These are phyloP conservation scores for Guyanaporus albipodus DNA, from an alignment of 768 basidiomycete genomes.

Conservation along the genomic window DNA sequence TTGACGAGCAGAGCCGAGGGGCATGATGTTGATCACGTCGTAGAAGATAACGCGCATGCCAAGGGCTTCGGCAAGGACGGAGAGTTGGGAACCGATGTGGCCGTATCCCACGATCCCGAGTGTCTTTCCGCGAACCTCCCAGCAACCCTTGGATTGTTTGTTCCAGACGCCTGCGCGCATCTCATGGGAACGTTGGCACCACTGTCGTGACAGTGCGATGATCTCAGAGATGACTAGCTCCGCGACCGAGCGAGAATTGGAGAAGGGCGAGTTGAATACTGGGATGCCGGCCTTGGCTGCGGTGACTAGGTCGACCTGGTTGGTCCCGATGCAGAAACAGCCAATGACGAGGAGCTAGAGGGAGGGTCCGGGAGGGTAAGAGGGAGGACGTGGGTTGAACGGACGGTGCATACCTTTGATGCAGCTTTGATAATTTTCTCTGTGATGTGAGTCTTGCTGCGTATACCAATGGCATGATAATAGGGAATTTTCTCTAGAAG, in stretches of 20 bases:
- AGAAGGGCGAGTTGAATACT: slow-evolving; percentile 99
- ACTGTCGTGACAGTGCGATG: slow-evolving; percentile 90
- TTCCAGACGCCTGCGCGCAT: slow-evolving; percentile 93
- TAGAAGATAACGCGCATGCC: slow-evolving; percentile 95
- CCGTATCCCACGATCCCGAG: slow-evolving; percentile 98
- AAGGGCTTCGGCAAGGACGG: slow-evolving; percentile 93
- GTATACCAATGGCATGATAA: slow-evolving; percentile 95
- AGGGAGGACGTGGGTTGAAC: background rate
- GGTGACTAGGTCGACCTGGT: slow-evolving; percentile 88
- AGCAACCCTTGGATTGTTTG: slow-evolving; percentile 97
- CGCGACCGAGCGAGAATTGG: slow-evolving; percentile 97
- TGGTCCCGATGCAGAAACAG: slow-evolving; percentile 99
- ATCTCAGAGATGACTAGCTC: slow-evolving; percentile 96
- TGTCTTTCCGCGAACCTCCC: slow-evolving; percentile 97
- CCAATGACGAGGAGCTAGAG: slow-evolving; percentile 88
- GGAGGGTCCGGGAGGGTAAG: background rate
- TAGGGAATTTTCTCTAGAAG: slow-evolving; percentile 75
- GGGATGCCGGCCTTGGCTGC: slow-evolving; percentile 89
- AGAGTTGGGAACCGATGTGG: slow-evolving; percentile 96
- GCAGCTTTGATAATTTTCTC: slow-evolving; percentile 84
- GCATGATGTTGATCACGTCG: slow-evolving; percentile 96
- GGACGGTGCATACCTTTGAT: slow-evolving; percentile 55
- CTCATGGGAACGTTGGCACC: slow-evolving; percentile 85
- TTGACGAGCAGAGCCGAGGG: slow-evolving; percentile 89
- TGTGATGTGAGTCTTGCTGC: slow-evolving; percentile 97